These are phyloP conservation scores for Leccinum solheimii DNA, from an alignment of 1,284 basidiomycete species.

Conservation along the genomic window DNA sequence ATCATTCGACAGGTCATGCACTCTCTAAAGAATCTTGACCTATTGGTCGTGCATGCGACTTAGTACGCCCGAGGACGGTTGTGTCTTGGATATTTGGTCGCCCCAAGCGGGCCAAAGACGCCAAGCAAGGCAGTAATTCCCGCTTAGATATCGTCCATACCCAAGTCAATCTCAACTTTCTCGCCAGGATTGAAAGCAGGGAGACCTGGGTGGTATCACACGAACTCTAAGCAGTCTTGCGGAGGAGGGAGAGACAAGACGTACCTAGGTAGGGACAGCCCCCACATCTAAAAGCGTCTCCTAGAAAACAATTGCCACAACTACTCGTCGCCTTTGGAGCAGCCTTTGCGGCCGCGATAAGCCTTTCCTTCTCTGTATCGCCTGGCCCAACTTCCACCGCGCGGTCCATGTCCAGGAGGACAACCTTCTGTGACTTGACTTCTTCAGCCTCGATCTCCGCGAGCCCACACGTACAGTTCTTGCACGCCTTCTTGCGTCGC, in stretches of 20 bases:
- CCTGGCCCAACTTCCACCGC: conserved; percentile 62
- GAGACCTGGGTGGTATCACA: conserved; percentile 55
- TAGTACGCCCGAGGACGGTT: not conserved
- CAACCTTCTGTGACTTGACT: conserved; percentile 55
- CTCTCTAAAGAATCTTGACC: conserved; percentile 3
- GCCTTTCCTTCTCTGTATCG: conserved; percentile 62
- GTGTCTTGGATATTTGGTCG: conserved; percentile 54
- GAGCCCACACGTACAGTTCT: conserved; percentile 90
- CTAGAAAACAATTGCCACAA: conserved; percentile 97
- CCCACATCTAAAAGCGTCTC: conserved; percentile 96
- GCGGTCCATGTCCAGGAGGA: conserved; percentile 61
- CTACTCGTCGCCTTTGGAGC: conserved; percentile 89
- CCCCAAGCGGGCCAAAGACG: not conserved
- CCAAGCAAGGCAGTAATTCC: not conserved
- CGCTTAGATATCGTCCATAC: conserved; percentile 81
- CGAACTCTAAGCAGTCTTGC: conserved; percentile 8
- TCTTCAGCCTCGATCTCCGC: conserved; percentile 91
- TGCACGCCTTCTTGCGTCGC: conserved; percentile 88
- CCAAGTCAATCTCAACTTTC: conserved; percentile 88
- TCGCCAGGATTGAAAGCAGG: conserved; percentile 99
- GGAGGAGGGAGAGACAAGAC: conserved; percentile 33
- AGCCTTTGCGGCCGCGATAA: conserved; percentile 62
- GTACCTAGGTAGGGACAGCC: conserved; percentile 94
- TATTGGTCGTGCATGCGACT: not conserved
- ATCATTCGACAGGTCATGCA: not conserved